These are phyloP conservation scores for Zygosaccharomyces bailii DNA, from an alignment of 805 yeast species.

Conservation along the genomic window DNA sequence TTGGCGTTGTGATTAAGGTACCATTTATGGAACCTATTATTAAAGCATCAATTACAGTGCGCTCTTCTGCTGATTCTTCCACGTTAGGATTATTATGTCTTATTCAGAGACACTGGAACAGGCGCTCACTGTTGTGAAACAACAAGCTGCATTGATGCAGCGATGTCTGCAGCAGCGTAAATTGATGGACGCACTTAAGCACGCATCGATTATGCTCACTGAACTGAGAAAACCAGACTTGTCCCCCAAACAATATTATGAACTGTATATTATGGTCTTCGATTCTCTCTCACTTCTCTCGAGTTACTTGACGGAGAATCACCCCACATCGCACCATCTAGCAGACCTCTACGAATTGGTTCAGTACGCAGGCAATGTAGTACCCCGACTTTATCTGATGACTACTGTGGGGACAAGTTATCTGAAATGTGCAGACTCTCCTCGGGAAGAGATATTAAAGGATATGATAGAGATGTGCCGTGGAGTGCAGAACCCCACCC, in stretches of 20 bases:
- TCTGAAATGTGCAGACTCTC: constrained; percentile 73
- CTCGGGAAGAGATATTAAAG: constrained; percentile 79
- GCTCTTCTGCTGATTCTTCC: not conserved
- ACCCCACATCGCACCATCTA: constrained; percentile 62
- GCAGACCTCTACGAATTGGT: constrained; percentile 92
- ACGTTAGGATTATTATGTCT: constrained; percentile 18
- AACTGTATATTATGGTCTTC: constrained; percentile 75
- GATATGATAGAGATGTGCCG: constrained; percentile 98
- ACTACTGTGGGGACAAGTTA: constrained; percentile 91
- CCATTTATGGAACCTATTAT: not conserved
- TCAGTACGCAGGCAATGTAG: constrained; percentile 89
- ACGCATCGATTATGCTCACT: constrained; percentile 74
- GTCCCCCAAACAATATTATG: constrained; percentile 91
- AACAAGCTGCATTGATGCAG: constrained; percentile 73
- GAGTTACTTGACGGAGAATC: constrained; percentile 59
- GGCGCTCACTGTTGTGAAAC: constrained; percentile 46
- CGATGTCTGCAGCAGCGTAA: constrained; percentile 64
- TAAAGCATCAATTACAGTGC: not conserved
- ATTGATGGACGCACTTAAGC: constrained; percentile 83
- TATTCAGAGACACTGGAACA: constrained; percentile 30
- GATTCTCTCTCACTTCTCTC: constrained; percentile 76
- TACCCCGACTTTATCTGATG: constrained; percentile 91
- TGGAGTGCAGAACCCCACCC: constrained; percentile 92
- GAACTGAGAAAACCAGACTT: constrained; percentile 73
- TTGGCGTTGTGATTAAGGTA: not conserved